phyloP scores from a whole-genome alignment of 345 rosid genomes.

The Citrus unshiu region DNA sequence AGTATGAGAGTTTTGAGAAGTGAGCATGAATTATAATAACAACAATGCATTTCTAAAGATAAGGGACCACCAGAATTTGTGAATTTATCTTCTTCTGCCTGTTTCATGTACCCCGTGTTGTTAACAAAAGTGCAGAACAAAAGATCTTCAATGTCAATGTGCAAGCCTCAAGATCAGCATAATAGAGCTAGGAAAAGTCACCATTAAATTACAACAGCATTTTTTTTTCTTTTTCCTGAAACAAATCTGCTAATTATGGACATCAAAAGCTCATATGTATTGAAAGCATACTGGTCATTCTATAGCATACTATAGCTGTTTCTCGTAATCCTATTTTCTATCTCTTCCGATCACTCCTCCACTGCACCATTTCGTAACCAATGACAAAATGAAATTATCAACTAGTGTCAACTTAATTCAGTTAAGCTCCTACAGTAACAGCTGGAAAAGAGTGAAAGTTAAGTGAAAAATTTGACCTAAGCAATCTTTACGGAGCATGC shows the following conservation, averaged over 20 bases:
- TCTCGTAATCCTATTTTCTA: background rate
- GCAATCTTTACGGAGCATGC: background rate
- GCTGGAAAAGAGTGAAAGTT: background rate
- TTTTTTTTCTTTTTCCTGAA: background rate
- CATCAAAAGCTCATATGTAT: no score
- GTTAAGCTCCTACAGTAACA: background rate
- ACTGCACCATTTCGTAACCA: background rate
- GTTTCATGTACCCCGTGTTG: background rate
- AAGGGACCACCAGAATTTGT: background rate
- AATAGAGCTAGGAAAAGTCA: background rate
- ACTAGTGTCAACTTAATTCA: background rate
- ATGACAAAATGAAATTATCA: background rate
- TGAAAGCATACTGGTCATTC: background rate
- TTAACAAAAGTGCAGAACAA: background rate
- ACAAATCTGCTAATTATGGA: no score
- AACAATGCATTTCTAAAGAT: background rate
- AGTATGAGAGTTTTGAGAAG: no score
- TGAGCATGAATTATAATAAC: background rate
- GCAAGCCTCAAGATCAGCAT: background rate
- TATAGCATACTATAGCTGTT: background rate
- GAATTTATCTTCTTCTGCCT: background rate
- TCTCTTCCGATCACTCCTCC: background rate
- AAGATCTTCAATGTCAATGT: background rate
- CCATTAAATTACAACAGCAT: background rate
- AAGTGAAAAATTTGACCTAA: background rate